phyloP scores from a whole-genome alignment of 805 yeast species.

The Wickerhamiella dianesei region DNA sequence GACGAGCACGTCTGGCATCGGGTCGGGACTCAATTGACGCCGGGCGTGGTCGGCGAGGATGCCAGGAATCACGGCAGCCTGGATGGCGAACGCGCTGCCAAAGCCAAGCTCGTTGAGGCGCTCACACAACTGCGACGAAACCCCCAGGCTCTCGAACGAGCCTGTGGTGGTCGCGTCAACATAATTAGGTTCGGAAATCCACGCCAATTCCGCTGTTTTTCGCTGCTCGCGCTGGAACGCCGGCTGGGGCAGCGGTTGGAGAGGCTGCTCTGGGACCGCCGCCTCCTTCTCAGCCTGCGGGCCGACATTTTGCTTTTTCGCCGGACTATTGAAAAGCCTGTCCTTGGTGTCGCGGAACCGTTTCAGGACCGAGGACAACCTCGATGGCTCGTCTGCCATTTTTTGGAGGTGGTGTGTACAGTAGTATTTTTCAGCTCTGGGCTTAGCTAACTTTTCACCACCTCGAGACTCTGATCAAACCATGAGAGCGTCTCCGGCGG shows the following conservation, averaged over 20 bases:
- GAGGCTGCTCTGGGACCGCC: slow-evolving; percentile 14
- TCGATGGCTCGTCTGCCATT: neutral
- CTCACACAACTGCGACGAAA: slow-evolving; percentile 32
- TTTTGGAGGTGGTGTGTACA: too few species aligned
- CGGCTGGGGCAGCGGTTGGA: slow-evolving; percentile 82
- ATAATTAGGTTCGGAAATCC: slow-evolving; percentile 56
- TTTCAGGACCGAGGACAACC: slow-evolving; percentile 10
- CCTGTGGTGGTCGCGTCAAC: slow-evolving; percentile 34
- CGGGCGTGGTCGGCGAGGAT: slow-evolving; percentile 31
- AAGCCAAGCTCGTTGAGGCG: slow-evolving; percentile 39
- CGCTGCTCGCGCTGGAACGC: slow-evolving; percentile 36
- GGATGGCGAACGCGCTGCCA: slow-evolving; percentile 61
- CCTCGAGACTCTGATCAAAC: neutral
- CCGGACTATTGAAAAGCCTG: neutral
- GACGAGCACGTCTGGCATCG: slow-evolving; percentile 50
- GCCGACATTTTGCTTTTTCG: slow-evolving; percentile 16
- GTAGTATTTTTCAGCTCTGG: neutral
- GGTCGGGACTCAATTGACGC: slow-evolving; percentile 24
- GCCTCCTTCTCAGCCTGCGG: slow-evolving; percentile 6
- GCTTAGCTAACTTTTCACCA: neutral
- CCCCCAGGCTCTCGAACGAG: slow-evolving; percentile 36
- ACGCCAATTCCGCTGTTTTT: slow-evolving; percentile 32
- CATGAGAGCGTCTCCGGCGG: slow-evolving; percentile 25
- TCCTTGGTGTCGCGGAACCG: slow-evolving; percentile 14
- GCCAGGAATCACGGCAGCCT: slow-evolving; percentile 48